These are phyloP conservation scores for Amoeboaphelidium protococcarum DNA, from an alignment of 371 early-diverging fungal genomes.

Conservation along the genomic window DNA sequence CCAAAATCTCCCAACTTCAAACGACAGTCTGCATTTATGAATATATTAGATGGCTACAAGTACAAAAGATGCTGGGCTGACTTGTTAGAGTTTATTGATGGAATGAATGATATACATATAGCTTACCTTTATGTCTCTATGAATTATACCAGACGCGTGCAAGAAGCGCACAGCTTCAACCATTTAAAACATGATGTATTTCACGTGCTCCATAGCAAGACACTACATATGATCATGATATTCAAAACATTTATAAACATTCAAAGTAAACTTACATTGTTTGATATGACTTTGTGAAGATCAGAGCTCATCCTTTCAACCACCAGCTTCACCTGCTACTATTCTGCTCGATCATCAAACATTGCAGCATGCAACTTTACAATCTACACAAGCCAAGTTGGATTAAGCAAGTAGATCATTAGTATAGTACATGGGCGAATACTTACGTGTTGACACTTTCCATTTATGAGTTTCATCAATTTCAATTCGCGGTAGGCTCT, in stretches of 20 bases:
- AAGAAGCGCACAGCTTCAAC: conserved; percentile 29
- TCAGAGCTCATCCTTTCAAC: conserved; percentile 27
- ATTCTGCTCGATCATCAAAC: not conserved
- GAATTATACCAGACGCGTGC: conserved; percentile 28
- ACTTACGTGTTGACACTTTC: no score
- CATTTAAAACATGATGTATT: conserved; percentile 29
- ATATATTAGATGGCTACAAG: conserved; percentile 13
- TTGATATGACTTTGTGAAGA: conserved; percentile 18
- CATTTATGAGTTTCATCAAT: no score
- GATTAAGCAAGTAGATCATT: no score
- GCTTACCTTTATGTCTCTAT: conserved; percentile 40
- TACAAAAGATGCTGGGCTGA: not conserved
- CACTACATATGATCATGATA: conserved; percentile 9
- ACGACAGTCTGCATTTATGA: conserved; percentile 22
- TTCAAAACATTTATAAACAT: no score
- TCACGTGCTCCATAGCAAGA: conserved; percentile 20
- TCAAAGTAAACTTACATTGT: no score
- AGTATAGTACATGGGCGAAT: no score
- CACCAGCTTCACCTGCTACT: conserved; percentile 7
- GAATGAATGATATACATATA: conserved; percentile 2
- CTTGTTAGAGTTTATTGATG: not conserved
- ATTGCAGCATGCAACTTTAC: not conserved
- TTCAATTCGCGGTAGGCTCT: no score
- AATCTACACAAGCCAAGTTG: conserved; percentile 8
- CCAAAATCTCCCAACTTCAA: conserved; percentile 13